phyloP scores from a whole-genome alignment of 2,329 filamentous ascomycete species.

The Pseudogymnoascus sp. region DNA sequence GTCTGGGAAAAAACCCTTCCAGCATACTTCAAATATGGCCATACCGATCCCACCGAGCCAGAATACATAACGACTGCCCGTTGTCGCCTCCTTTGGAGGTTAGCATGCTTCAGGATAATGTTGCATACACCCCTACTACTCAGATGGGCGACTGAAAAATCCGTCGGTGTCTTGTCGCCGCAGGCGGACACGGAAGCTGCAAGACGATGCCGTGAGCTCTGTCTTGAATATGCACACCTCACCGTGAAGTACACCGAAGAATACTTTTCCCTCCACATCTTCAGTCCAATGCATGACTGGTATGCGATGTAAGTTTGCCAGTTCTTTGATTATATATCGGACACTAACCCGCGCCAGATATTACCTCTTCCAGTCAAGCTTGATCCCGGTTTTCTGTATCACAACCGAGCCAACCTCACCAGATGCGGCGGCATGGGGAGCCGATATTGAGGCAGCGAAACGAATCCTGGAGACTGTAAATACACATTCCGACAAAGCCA shows the following conservation, averaged over 20 bases:
- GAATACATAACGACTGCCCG: constrained; percentile 1
- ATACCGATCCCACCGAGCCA: constrained; percentile 16
- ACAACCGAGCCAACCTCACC: constrained; percentile 9
- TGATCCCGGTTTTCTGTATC: constrained; percentile 27
- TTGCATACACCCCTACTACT: background rate
- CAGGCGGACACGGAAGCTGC: constrained; percentile 2
- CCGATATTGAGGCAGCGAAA: constrained; percentile 10
- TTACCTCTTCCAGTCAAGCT: constrained; percentile 32
- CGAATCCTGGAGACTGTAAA: constrained; percentile 2
- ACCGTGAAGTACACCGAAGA: constrained; percentile 27
- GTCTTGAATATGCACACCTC: constrained; percentile 27
- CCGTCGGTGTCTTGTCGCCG: background rate
- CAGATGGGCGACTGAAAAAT: constrained; percentile 3
- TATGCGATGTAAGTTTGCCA: constrained; percentile 19
- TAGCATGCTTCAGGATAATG: constrained; percentile 4
- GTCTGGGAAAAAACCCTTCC: constrained; percentile 25
- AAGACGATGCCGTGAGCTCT: constrained; percentile 22
- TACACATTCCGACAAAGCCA: background rate
- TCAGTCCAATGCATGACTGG: constrained; percentile 29
- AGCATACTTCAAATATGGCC: constrained; percentile 22
- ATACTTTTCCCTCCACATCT: constrained; percentile 26
- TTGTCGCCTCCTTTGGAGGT: background rate
- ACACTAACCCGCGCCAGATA: constrained; percentile 21
- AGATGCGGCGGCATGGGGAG: constrained; percentile 6
- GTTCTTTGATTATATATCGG: background rate